Percentiles rank a stretch among this genome's conserved stretches.
phyloP scores from a whole-genome alignment of 2,329 filamentous ascomycete genomes.

The Metarhizium sp. region DNA sequence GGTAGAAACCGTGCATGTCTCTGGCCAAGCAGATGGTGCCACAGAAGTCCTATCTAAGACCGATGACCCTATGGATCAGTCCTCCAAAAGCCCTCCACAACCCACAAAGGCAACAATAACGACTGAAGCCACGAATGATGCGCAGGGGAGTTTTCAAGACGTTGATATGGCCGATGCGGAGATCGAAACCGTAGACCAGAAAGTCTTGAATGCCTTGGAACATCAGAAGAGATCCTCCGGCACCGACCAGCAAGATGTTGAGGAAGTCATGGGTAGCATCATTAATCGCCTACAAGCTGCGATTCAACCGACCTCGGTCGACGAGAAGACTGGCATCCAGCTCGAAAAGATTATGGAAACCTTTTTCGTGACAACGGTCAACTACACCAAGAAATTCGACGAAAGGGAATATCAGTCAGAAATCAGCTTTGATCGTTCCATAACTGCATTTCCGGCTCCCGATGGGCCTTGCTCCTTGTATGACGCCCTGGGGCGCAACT shows the following conservation, averaged over 20 bases:
- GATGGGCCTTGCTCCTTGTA: slow-evolving; percentile 57
- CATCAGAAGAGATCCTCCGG: slow-evolving; percentile 37
- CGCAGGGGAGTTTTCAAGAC: slow-evolving; percentile 10
- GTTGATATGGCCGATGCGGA: slow-evolving; percentile 22
- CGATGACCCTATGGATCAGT: not conserved
- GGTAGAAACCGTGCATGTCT: slow-evolving; percentile 13
- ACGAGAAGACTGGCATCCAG: slow-evolving; percentile 60
- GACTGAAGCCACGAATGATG: not conserved
- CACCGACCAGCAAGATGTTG: slow-evolving; percentile 82
- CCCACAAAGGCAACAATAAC: not conserved
- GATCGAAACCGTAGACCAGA: slow-evolving; percentile 32
- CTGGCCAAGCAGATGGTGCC: slow-evolving; percentile 7
- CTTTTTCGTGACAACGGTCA: slow-evolving; percentile 54
- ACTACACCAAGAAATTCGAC: slow-evolving; percentile 46
- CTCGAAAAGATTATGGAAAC: slow-evolving; percentile 68
- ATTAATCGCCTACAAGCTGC: slow-evolving; percentile 86
- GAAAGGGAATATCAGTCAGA: slow-evolving; percentile 30
- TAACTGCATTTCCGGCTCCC: slow-evolving; percentile 49
- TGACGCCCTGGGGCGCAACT: slow-evolving; percentile 74
- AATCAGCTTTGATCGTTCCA: slow-evolving; percentile 50
- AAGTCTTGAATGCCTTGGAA: slow-evolving; percentile 35
- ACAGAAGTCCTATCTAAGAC: slow-evolving; percentile 4
- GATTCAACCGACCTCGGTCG: slow-evolving; percentile 61
- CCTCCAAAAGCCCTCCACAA: not conserved
- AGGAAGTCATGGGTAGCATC: slow-evolving; percentile 89